A percentile compares a stretch with the other conserved stretches of the same genome.
Evolutionary conservation across 2,329 filamentous ascomycete species (phyloP).

Genomic region (Monosporascus cannonballus): DNA sequence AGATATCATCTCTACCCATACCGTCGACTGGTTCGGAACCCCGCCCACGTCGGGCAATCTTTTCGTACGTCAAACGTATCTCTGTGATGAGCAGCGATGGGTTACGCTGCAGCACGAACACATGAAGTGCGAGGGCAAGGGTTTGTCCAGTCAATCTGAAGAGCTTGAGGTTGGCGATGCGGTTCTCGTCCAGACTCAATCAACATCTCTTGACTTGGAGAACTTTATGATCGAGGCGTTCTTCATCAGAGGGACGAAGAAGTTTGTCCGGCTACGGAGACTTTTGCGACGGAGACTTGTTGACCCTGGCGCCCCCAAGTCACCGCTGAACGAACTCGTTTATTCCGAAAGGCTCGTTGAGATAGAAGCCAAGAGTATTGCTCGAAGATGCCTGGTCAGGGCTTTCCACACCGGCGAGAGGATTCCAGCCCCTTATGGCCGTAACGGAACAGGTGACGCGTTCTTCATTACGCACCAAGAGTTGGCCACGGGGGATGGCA

Average conservation of each 20-base stretch:
- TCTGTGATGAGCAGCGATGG: constrained; percentile 55
- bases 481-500: constrained; percentile 14
- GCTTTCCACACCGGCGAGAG: constrained; percentile 38
- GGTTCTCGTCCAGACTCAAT: constrained; percentile 39
- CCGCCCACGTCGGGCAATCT: constrained; percentile 44
- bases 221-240: constrained; percentile 51
- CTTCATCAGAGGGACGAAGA: constrained; percentile 18
- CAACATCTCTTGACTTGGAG: constrained; percentile 38
- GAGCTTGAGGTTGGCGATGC: constrained; percentile 51
- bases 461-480: constrained; percentile 54
- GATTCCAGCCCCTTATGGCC: constrained; percentile 59
- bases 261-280: constrained; percentile 39
- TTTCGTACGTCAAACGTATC: constrained; percentile 67
- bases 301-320: constrained; percentile 22
- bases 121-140: constrained; percentile 42
- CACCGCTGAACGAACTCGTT: constrained; percentile 45
- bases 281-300: constrained; percentile 44
- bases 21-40: constrained; percentile 50
- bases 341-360: constrained; percentile 23
- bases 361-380: constrained; percentile 35
- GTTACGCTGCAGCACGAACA: constrained; percentile 50
- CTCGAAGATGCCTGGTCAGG: constrained; percentile 54
- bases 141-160: constrained; percentile 4
- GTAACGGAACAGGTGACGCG: constrained; percentile 57
- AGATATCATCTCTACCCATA: constrained; percentile 51